These are phyloP conservation scores for Pythium periplocum DNA, from an alignment of 352 stramenopile species.

Conservation along the genomic window DNA sequence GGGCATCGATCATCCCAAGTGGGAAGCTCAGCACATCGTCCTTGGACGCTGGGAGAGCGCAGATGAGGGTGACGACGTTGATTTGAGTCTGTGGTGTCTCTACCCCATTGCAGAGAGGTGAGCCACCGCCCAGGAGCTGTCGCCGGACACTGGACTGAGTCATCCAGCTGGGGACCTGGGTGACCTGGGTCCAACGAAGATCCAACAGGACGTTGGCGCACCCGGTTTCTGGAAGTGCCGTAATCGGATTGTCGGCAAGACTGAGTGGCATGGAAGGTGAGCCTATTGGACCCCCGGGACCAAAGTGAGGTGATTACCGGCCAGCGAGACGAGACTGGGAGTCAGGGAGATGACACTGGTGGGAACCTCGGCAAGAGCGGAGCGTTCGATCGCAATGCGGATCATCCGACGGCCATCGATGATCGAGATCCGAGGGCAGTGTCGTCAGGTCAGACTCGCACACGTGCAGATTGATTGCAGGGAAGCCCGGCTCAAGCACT, in stretches of 20 bases:
- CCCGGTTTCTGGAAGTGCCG: not conserved
- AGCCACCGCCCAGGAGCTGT: too few species aligned
- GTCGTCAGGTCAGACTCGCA: slow-evolving; percentile 2
- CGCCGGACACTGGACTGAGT: too few species aligned
- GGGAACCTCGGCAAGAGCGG: not conserved
- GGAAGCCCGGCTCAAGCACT: slow-evolving; percentile 1
- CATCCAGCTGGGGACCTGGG: too few species aligned
- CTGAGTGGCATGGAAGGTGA: not conserved
- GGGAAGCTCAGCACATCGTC: too few species aligned
- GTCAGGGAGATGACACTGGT: not conserved
- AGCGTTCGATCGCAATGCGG: slow-evolving; percentile 8
- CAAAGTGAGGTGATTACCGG: slow-evolving; percentile 4
- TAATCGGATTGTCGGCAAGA: not conserved
- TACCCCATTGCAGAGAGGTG: too few species aligned
- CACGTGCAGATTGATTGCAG: slow-evolving; percentile 1
- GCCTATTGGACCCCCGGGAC: not conserved
- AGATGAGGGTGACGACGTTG: too few species aligned
- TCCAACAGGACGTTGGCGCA: too few species aligned
- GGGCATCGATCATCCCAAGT: too few species aligned
- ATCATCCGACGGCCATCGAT: slow-evolving; percentile 4
- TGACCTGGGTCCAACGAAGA: too few species aligned
- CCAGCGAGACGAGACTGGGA: not conserved
- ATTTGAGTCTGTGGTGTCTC: too few species aligned
- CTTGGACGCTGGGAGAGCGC: too few species aligned
- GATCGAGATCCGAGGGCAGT: slow-evolving; percentile 4